A percentile compares a stretch with the other conserved stretches of the same genome.
Evolutionary conservation across 805 yeast genomes (phyloP).

Genomic region (Nakazawaea wyomingensis): DNA sequence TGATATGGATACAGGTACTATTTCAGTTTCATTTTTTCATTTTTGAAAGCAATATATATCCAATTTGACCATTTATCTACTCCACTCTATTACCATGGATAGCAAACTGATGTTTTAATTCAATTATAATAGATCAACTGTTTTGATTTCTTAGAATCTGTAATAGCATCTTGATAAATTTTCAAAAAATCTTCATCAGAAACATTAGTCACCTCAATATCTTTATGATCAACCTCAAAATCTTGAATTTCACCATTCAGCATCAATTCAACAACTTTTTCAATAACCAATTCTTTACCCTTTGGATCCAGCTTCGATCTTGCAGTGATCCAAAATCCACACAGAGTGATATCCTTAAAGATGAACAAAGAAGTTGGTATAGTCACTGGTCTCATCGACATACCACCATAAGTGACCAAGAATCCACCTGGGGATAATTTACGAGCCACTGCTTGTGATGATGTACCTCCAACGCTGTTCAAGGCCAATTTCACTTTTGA

Average conservation of each 20-base stretch:
- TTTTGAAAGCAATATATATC: too few species aligned
- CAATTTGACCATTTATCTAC: too few species aligned
- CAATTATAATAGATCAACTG: conserved; percentile 26
- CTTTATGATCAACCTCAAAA: conserved; percentile 39
- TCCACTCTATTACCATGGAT: too few species aligned
- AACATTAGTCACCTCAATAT: conserved; percentile 29
- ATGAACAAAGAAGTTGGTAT: conserved; percentile 85
- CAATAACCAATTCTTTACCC: conserved; percentile 50
- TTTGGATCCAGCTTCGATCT: conserved; percentile 57
- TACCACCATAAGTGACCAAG: conserved; percentile 92
- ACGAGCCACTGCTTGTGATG: conserved; percentile 76
- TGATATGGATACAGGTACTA: too few species aligned
- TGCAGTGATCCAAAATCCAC: conserved; percentile 91
- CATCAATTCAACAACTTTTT: conserved; percentile 52
- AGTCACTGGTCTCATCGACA: conserved; percentile 94
- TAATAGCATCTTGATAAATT: conserved; percentile 39
- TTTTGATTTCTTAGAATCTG: conserved; percentile 35
- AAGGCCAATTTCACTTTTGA: conserved; percentile 68
- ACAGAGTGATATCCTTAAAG: conserved; percentile 78
- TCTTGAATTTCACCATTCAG: conserved; percentile 48
- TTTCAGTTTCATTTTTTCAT: too few species aligned
- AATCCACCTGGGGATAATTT: conserved; percentile 71
- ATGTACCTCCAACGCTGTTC: conserved; percentile 92
- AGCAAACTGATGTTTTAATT: too few species aligned
- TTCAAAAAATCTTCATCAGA: conserved; percentile 37